Percentiles rank a stretch among this genome's conserved stretches.
phyloP scores from a whole-genome alignment of 148 eudicot species.

The Drosera capensis region DNA sequence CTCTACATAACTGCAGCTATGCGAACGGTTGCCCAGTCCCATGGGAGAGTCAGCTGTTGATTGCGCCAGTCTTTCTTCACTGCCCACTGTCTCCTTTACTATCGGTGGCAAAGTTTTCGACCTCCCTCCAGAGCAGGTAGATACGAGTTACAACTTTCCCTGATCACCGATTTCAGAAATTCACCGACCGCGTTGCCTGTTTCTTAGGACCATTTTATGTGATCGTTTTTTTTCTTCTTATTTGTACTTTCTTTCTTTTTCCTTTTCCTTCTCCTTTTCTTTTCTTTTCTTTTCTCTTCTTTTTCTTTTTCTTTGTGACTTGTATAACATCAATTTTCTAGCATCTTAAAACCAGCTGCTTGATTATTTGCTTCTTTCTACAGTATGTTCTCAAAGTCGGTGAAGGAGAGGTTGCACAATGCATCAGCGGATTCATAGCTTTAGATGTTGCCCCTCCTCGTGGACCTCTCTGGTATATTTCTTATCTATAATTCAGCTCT shows the following conservation, averaged over 20 bases:
- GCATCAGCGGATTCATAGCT: conserved; percentile 83
- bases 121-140: conserved; percentile 64
- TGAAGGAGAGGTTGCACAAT: conserved; percentile 56
- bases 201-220: background rate
- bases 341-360: too few relatives aligned
- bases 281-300: conserved; percentile 1
- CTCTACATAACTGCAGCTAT: conserved; percentile 38
- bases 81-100: conserved; percentile 67
- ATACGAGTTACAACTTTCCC: background rate
- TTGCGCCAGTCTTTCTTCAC: conserved; percentile 41
- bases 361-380: conserved; percentile 3
- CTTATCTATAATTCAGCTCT: too few relatives aligned
- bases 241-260: background rate
- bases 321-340: too few relatives aligned
- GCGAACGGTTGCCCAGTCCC: conserved; percentile 75
- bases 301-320: background rate
- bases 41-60: conserved; percentile 88
- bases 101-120: conserved; percentile 71
- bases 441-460: conserved; percentile 81
- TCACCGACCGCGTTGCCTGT: background rate
- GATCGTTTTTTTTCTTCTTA: background rate
- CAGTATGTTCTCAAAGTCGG: conserved; percentile 87
- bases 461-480: conserved; percentile 79
- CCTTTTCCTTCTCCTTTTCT: background rate
- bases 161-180: background rate